These are phyloP conservation scores for Collariella sp. DNA, from an alignment of 495 filamentous ascomycete species.

Conservation along the genomic window DNA sequence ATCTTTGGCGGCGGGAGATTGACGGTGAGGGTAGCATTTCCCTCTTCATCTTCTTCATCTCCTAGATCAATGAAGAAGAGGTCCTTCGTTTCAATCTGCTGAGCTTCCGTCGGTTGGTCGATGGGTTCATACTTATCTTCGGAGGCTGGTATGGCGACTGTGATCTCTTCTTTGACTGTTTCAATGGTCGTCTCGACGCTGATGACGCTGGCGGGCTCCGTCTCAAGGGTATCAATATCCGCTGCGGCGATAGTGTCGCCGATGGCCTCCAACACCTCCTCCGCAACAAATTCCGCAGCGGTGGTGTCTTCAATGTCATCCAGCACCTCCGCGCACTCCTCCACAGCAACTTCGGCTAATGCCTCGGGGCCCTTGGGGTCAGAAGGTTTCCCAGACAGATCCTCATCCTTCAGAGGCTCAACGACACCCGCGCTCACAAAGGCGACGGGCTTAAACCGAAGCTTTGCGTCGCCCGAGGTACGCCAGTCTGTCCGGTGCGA, in stretches of 20 bases:
- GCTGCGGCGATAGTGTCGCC: not conserved
- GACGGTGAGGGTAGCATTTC: not conserved
- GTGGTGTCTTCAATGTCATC: no score
- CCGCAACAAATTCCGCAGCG: not conserved
- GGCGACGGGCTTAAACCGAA: conserved; percentile 48
- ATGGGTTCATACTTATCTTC: not conserved
- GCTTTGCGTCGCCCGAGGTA: conserved; percentile 29
- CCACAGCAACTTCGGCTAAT: not conserved
- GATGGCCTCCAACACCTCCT: not conserved
- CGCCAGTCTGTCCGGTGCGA: conserved; percentile 37
- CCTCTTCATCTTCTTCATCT: conserved; percentile 22
- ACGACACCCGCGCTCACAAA: conserved; percentile 69
- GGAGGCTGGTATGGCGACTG: not conserved
- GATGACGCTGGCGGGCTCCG: not conserved
- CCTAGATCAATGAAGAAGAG: conserved; percentile 23
- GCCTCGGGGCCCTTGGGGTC: not conserved
- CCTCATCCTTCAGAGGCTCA: conserved; percentile 37
- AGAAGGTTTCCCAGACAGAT: not conserved
- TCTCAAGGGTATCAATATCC: not conserved
- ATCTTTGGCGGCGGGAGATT: conserved; percentile 1
- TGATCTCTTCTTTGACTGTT: not conserved
- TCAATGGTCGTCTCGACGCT: not conserved
- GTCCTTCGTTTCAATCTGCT: not conserved
- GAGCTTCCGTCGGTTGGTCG: not conserved
- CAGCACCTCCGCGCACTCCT: no score